These are phyloP conservation scores for Rhizopogon vinicolor DNA, from an alignment of 768 basidiomycete species.

Conservation along the genomic window DNA sequence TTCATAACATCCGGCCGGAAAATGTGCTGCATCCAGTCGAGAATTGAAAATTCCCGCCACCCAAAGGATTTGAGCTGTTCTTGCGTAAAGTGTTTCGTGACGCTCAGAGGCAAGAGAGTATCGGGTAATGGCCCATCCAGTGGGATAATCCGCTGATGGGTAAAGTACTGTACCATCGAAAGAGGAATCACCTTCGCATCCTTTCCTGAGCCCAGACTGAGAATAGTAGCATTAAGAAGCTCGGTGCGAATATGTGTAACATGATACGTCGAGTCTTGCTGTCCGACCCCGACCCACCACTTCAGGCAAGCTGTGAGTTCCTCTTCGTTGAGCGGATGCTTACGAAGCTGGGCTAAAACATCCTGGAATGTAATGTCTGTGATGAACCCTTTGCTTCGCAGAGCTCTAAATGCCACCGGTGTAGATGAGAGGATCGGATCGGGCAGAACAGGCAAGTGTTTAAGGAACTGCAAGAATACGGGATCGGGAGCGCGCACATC, in stretches of 20 bases:
- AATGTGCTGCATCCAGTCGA: conserved; percentile 74
- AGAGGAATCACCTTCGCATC: conserved; percentile 64
- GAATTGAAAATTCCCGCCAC: conserved; percentile 73
- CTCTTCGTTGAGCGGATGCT: conserved; percentile 60
- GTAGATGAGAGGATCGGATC: conserved; percentile 53
- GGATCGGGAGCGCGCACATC: conserved; percentile 74
- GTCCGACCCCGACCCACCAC: conserved; percentile 69
- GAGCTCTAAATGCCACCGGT: conserved; percentile 50
- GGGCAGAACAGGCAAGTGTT: conserved; percentile 71
- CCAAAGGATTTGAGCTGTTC: conserved; percentile 57
- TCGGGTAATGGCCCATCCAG: conserved; percentile 73
- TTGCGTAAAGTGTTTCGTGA: conserved; percentile 58
- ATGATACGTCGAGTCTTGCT: conserved; percentile 29
- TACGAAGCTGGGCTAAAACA: conserved; percentile 71
- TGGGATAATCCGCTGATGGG: conserved; percentile 69
- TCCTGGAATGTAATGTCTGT: conserved; percentile 77
- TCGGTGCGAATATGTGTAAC: conserved; percentile 47
- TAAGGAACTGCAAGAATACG: conserved; percentile 70
- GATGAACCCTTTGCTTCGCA: conserved; percentile 63
- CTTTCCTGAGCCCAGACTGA: conserved; percentile 37
- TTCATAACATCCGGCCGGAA: conserved; percentile 40
- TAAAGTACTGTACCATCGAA: conserved; percentile 62
- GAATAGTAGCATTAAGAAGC: conserved; percentile 67
- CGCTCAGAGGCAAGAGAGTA: conserved; percentile 62
- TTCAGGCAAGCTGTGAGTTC: conserved; percentile 81